phyloP scores from a whole-genome alignment of 768 basidiomycete genomes.

The Serendipita sp. region DNA sequence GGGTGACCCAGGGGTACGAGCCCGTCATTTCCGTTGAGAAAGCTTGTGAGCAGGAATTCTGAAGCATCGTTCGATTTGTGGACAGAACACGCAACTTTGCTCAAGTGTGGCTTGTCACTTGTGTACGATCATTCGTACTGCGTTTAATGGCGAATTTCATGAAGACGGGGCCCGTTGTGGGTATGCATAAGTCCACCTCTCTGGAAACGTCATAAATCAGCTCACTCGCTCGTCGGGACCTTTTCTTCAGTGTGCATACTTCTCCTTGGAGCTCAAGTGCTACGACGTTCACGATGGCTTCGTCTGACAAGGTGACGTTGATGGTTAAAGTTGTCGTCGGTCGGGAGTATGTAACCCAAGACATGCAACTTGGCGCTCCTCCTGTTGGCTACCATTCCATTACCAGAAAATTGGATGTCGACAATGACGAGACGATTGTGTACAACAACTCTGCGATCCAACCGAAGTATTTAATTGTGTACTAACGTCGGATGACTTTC shows the following conservation, averaged over 20 bases:
- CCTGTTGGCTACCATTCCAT: constrained; percentile 46
- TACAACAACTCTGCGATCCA: too few relatives aligned
- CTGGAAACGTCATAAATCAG: background rate
- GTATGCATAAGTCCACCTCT: background rate
- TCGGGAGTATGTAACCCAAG: constrained; percentile 43
- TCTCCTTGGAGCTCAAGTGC: constrained; percentile 37
- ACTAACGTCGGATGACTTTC: too few relatives aligned
- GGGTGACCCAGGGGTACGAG: background rate
- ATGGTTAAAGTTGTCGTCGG: constrained; percentile 60
- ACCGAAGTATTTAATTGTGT: too few relatives aligned
- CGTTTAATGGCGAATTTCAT: constrained; percentile 33
- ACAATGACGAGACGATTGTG: too few relatives aligned
- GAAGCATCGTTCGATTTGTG: background rate
- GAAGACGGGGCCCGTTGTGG: constrained; percentile 55
- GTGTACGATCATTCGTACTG: constrained; percentile 46
- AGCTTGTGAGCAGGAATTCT: background rate
- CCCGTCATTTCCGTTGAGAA: background rate
- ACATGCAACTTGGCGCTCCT: constrained; percentile 35
- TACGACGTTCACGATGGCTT: constrained; percentile 32
- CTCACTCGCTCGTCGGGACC: background rate
- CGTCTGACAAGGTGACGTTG: constrained; percentile 46
- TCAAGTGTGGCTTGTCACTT: constrained; percentile 40
- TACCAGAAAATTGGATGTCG: too few relatives aligned
- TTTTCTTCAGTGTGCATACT: constrained; percentile 52
- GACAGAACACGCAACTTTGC: constrained; percentile 29